A percentile compares a stretch with the other conserved stretches of the same genome.
These are phyloP conservation scores for Periconia macrospinosa DNA, from an alignment of 2,329 filamentous ascomycete genomes.

Conservation along the genomic window DNA sequence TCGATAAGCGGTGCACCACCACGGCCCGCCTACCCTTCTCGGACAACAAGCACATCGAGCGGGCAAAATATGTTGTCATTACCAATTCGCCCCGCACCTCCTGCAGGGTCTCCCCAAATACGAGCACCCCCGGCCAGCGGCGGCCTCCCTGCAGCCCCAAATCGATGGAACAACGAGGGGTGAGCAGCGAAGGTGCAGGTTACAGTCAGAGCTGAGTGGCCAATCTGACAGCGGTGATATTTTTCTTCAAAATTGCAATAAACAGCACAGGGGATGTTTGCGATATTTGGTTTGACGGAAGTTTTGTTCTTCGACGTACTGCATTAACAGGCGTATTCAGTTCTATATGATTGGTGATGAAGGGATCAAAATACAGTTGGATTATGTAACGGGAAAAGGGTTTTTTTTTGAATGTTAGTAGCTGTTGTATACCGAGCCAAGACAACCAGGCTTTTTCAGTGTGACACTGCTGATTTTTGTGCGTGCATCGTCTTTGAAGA, in stretches of 20 bases:
- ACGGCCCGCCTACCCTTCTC: slow-evolving; percentile 45
- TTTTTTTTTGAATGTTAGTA: neutral
- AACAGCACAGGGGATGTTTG: neutral
- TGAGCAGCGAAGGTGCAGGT: slow-evolving; percentile 8
- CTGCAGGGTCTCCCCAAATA: slow-evolving; percentile 28
- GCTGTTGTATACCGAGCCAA: neutral
- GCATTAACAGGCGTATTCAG: slow-evolving; percentile 2
- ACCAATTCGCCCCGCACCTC: slow-evolving; percentile 50
- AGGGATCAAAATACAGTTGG: neutral
- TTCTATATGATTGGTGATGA: neutral
- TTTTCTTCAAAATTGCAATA: neutral
- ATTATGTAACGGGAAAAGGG: neutral
- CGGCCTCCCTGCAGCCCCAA: slow-evolving; percentile 28
- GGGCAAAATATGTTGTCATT: slow-evolving; percentile 45
- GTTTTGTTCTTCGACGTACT: neutral
- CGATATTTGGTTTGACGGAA: neutral
- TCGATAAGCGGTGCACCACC: slow-evolving; percentile 25
- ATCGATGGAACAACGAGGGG: slow-evolving; percentile 38
- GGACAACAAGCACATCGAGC: slow-evolving; percentile 46
- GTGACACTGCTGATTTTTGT: neutral
- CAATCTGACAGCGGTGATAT: neutral
- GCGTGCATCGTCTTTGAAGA: no score
- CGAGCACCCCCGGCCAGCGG: slow-evolving; percentile 25
- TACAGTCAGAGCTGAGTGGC: neutral
- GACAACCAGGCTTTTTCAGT: neutral